Evolutionary conservation across 2,329 filamentous ascomycete genomes (phyloP).

Genomic region (Escovopsis sp.): DNA sequence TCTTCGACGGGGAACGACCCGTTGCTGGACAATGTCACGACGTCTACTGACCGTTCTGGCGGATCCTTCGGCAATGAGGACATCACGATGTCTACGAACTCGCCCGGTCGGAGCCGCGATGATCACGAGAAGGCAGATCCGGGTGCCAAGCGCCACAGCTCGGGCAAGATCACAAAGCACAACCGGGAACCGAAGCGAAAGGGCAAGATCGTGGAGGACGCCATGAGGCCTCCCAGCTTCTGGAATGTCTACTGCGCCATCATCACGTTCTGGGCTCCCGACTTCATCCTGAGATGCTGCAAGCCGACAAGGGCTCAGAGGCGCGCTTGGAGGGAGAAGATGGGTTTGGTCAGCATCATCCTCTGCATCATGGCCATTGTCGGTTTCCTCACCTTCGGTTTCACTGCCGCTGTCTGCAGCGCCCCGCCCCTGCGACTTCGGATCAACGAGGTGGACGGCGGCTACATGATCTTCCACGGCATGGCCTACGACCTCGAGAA

Average conservation of each 20-base stretch:
- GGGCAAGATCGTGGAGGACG: conserved; percentile 40
- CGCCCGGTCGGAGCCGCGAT: conserved; percentile 22
- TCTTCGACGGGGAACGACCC: conserved; percentile 90
- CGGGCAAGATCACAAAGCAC: conserved; percentile 50
- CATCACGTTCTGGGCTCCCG: conserved; percentile 87
- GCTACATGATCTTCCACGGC: conserved; percentile 95
- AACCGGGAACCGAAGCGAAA: conserved; percentile 32
- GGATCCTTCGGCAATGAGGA: conserved; percentile 28
- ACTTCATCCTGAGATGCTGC: conserved; percentile 75
- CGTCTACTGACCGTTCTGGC: conserved; percentile 38
- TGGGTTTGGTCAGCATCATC: conserved; percentile 91
- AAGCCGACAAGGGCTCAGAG: conserved; percentile 75
- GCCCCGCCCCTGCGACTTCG: conserved; percentile 55
- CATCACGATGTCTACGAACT: conserved; percentile 27
- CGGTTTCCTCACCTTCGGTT: conserved; percentile 92
- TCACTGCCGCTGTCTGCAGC: conserved; percentile 77
- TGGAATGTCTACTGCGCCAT: conserved; percentile 95
- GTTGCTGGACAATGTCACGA: conserved; percentile 63
- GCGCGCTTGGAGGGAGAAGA: conserved; percentile 94
- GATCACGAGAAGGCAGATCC: conserved; percentile 18
- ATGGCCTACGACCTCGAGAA: conserved; percentile 67
- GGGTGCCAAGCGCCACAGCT: conserved; percentile 22
- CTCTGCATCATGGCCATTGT: conserved; percentile 74
- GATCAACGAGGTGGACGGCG: conserved; percentile 63
- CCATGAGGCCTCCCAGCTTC: conserved; percentile 63